Conservation (phyloP, 805 yeast species). For the Grigorovia transvaalensis region DNA sequence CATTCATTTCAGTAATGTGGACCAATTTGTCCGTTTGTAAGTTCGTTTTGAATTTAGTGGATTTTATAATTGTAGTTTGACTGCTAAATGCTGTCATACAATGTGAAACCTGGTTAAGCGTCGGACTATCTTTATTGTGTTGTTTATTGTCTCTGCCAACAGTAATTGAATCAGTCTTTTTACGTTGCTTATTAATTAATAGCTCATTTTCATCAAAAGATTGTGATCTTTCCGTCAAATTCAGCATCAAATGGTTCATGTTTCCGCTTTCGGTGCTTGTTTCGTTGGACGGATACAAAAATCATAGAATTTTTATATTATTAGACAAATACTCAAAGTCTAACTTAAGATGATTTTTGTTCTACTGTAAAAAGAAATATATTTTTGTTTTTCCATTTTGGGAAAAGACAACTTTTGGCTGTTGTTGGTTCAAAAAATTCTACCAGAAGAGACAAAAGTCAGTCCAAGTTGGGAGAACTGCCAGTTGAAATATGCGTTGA, state of each 20-base stretch:
- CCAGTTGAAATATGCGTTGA: too few species aligned
- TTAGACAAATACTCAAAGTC: neutral
- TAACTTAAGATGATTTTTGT: neutral
- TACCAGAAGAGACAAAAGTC: neutral
- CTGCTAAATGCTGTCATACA: neutral
- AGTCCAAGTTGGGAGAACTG: neutral
- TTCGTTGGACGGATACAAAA: neutral
- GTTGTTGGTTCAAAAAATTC: neutral
- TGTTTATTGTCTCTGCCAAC: neutral
- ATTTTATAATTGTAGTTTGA: neutral
- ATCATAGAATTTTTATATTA: neutral
- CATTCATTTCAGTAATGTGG: conserved; percentile 10
- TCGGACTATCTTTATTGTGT: neutral
- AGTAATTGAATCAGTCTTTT: neutral
- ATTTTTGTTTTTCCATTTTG: conserved; percentile 2
- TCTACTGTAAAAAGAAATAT: neutral
- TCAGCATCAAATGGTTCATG: conserved; percentile 1
- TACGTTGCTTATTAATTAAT: conserved; percentile 5
- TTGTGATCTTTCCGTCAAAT: conserved; percentile 5
- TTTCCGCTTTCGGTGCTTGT: neutral
- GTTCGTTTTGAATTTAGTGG: neutral
- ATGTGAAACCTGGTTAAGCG: neutral
- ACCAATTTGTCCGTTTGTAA: conserved; percentile 13
- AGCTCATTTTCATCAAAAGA: conserved; percentile 10
- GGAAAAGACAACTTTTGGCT: neutral